Evolutionary conservation across 768 basidiomycete species (phyloP).

Genomic region (Suillus hirtellus): DNA sequence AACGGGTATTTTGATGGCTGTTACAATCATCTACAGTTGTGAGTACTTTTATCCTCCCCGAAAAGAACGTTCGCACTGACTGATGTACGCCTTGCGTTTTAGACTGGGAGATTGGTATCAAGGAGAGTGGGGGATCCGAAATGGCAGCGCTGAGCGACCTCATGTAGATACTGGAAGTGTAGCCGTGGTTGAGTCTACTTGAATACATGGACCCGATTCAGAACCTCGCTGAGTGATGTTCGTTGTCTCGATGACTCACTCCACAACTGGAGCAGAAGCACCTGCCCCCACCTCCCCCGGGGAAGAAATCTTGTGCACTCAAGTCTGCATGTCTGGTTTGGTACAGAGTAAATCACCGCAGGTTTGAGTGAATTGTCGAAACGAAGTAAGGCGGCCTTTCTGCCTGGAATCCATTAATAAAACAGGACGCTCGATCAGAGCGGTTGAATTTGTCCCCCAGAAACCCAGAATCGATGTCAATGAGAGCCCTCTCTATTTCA

Average conservation of each 20-base stretch:
- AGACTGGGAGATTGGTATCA: constrained; percentile 93
- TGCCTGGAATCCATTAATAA: no score
- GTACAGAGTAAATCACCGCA: no score
- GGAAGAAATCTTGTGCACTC: no score
- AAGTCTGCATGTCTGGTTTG: no score
- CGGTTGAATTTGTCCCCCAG: no score
- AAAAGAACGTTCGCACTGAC: constrained; percentile 1
- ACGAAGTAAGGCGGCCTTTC: no score
- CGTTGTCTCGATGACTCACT: background rate
- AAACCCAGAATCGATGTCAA: no score
- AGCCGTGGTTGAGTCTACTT: background rate
- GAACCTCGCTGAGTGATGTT: background rate
- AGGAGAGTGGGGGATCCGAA: constrained; percentile 81
- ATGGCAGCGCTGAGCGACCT: constrained; percentile 80
- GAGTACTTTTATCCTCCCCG: constrained; percentile 2
- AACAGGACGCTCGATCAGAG: no score
- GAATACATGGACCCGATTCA: constrained; percentile 1
- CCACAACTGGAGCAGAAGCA: constrained; percentile 14
- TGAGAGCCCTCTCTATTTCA: no score
- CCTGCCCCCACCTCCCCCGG: no score
- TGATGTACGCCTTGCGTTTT: constrained; percentile 3
- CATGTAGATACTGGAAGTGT: constrained; percentile 40
- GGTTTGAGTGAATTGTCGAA: no score
- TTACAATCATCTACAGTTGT: constrained; percentile 93
- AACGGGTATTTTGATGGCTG: constrained; percentile 96